A percentile compares a stretch with the other conserved stretches of the same genome.
Conservation (phyloP, 176 grass and related monocot species). For the Triticum monococcum region DNA sequence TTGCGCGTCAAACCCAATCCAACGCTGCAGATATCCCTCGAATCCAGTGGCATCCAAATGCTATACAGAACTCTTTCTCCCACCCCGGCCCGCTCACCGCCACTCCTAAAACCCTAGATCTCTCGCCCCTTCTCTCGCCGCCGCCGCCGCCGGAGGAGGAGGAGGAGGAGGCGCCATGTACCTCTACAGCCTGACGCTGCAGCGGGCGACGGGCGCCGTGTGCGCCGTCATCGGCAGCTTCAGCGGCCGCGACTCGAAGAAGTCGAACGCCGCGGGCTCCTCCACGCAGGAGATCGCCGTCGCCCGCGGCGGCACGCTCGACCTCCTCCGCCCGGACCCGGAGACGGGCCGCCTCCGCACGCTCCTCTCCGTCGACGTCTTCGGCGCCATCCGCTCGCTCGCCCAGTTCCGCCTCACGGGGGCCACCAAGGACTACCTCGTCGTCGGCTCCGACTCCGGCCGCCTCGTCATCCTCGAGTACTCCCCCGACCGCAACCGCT, state of each 20-base stretch:
- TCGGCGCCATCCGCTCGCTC: slow-evolving; percentile 92
- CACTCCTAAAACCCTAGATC: slow-evolving; percentile 52
- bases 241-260: slow-evolving; percentile 76
- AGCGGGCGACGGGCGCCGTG: slow-evolving; percentile 72
- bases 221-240: slow-evolving; percentile 87
- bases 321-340: slow-evolving; percentile 77
- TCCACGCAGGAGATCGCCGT: slow-evolving; percentile 88
- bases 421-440: slow-evolving; percentile 89
- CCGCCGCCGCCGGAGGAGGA: neutral
- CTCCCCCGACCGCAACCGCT: slow-evolving; percentile 73
- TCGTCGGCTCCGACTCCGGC: slow-evolving; percentile 89
- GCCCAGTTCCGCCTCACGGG: slow-evolving; percentile 95
- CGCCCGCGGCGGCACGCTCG: slow-evolving; percentile 65
- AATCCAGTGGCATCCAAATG: neutral
- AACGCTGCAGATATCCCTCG: slow-evolving; percentile 1
- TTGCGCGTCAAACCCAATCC: neutral
- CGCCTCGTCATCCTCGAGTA: slow-evolving; percentile 96
- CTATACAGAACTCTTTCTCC: neutral
- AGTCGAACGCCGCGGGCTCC: slow-evolving; percentile 25
- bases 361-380: slow-evolving; percentile 90
- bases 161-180: slow-evolving; percentile 51
- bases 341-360: slow-evolving; percentile 75
- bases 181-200: slow-evolving; percentile 85
- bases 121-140: neutral
- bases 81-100: neutral